Conservation (phyloP, 129 eudicot genomes). For the Helianthus annuus region HanXRQr2.0-SUNRISE NC_035446.2:141772559-141773058, state of each 20-base stretch:
- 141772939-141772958: slow-evolving; percentile 70
- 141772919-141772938: slow-evolving; percentile 40
- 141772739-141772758: not conserved
- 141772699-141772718: slow-evolving; percentile 47
- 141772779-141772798: not conserved
- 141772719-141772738: slow-evolving; percentile 69
- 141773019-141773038: too few relatives aligned
- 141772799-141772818: not conserved
- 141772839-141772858: slow-evolving; percentile 58
- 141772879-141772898: slow-evolving; percentile 78
- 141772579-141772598: not conserved
- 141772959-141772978: slow-evolving; percentile 71
- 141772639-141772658: slow-evolving; percentile 42
- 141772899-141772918: slow-evolving; percentile 63
- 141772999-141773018: too few relatives aligned
- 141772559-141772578: too few relatives aligned
- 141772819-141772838: slow-evolving; percentile 36
- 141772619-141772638: slow-evolving; percentile 50
- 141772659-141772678: slow-evolving; percentile 50
- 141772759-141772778: not conserved
- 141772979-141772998: slow-evolving; percentile 39
- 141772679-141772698: slow-evolving; percentile 64
- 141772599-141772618: slow-evolving; percentile 77
- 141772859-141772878: slow-evolving; percentile 80
- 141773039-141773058: too few relatives aligned